Conservation (phyloP, 352 stramenopile species). For the Globisporangium camurandrum region DNA sequence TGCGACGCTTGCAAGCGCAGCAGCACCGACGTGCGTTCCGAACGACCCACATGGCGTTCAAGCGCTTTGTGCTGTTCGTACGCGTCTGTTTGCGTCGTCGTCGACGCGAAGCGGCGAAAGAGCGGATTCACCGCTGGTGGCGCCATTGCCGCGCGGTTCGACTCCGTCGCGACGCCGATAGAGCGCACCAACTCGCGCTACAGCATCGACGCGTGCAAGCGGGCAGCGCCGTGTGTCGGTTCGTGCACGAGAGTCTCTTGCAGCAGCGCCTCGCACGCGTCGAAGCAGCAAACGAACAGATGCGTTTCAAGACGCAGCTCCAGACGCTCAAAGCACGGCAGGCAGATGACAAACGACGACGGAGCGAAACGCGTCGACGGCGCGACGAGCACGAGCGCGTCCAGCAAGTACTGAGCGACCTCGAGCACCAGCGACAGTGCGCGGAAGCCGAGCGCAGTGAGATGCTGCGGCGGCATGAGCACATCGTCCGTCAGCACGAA, state of each 20-base stretch:
- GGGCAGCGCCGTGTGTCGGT: constrained; percentile 27
- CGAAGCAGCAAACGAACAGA: constrained; percentile 21
- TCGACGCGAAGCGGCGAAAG: constrained; percentile 19
- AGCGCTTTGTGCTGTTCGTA: constrained; percentile 35
- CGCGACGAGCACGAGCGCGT: constrained; percentile 23
- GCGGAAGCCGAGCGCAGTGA: constrained; percentile 20
- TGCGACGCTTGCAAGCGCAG: neutral
- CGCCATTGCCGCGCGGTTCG: constrained; percentile 12
- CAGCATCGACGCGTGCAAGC: constrained; percentile 17
- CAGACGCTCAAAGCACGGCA: constrained; percentile 34
- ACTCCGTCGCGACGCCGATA: constrained; percentile 3
- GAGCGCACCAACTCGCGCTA: constrained; percentile 9
- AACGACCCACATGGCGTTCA: constrained; percentile 30
- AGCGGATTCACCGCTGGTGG: constrained; percentile 42
- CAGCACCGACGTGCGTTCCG: constrained; percentile 21
- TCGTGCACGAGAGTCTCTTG: constrained; percentile 36
- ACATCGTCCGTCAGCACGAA: constrained; percentile 22
- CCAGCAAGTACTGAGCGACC: constrained; percentile 22
- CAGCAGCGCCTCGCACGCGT: constrained; percentile 23
- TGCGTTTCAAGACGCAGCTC: constrained; percentile 37
- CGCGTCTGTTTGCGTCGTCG: constrained; percentile 15
- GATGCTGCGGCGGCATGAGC: constrained; percentile 22
- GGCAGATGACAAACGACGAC: constrained; percentile 30
- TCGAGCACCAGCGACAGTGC: constrained; percentile 33
- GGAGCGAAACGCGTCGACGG: constrained; percentile 28